Base-by-base conservation (phyloP, 257 asterid genomes). In the Solanum sparsipilum region DNA sequence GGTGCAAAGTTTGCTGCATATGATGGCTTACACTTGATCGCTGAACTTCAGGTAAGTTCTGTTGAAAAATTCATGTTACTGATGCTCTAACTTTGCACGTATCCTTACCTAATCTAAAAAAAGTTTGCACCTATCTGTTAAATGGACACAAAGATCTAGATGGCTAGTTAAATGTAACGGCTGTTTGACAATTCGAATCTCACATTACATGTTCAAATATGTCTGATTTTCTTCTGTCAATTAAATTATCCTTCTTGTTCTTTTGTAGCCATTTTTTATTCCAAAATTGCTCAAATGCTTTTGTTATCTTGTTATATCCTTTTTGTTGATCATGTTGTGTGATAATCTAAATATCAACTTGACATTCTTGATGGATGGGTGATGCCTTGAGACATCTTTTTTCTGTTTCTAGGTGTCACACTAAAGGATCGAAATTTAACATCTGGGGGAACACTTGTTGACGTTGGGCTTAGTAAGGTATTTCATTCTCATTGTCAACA, bases 1-100 rank as follows among this genome's bases (percentile, higher is more conserved):
- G 92, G 88, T 90, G 88, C 93, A 89, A 90, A 93, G 91, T 89
- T 89, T 72, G 86, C 91, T 94, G 95, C 96, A 96, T 70, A 89
- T 95, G 98, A 96, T 95, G 98, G 88, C 93, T 91, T 94, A 93
- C 98, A 96, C 99, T 95, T 96, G 98, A 95, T 95, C 96, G 52
- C 97, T 89, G 98, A 96, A 95, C 96, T 93, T 90, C 96, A 93
- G 97, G 96, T 93, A 94, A 93, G 98, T 95, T 86, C 89, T 94
- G 98, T 94, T 60, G 97, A 94, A 86, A 90, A 92, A 39, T 86
- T 89, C 88, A 29, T 79, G 58, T 87, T 89, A 85, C 96, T 94
- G 98, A 94, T 96, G 98, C 96, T 94, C 88, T 83, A 87, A 85
- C 91, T 88, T 74, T 74, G 82, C 82, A 35, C 48, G 41, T 31